Evolutionary conservation across 2,329 filamentous ascomycete genomes (phyloP), one percentile per base, ranked within the genome.

Genomic region (Penicillium sp.): DNA sequence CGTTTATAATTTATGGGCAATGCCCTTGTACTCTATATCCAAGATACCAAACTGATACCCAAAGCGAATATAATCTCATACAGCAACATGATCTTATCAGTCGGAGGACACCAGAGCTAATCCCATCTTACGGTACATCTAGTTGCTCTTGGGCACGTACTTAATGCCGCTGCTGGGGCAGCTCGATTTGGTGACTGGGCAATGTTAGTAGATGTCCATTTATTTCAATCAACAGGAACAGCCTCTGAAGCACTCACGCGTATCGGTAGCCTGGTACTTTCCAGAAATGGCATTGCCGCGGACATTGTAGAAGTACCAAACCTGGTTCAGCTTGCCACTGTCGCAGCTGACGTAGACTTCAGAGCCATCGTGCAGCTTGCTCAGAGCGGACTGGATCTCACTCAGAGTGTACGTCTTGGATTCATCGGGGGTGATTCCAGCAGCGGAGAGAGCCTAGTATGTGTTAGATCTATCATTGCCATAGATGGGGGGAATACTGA

Each of bases 121-220:
- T 40, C 1, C 23, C 23, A 41, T 3, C 21, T 4, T 29, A n/a
- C 15, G 21, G n/a, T 37, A 17, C 10, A 24, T 12, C 47, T 27
- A 20, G 9, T 33, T 40, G 42, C 63, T 68, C 71, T 89, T 89
- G 27, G 84, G 84, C 7, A 82, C 69, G 67, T 90, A 90, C 63
- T 82, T 82, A 66, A 91, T 84, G 2, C 83, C 84, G 0, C 72
- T 78, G 30, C 68, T 65, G 0, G 87, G 84, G 68, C 89, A 92
- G 36, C 76, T 82, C 21, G 84, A 84, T 42, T 78, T 47, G 17
- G 62, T 44, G 7, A 70, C 68, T 70, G 36, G 23, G 1, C 8
- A 8, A 7, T 12, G 36, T 40, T n/a, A 40, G 21, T 23, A 21
- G 9, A 23, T 37, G 3, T 17, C 7, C 17, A 33, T 21, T 20